These are phyloP conservation scores for California macrophylla DNA, from an alignment of 441 rosid genomes.

Conservation along the genomic window DNA sequence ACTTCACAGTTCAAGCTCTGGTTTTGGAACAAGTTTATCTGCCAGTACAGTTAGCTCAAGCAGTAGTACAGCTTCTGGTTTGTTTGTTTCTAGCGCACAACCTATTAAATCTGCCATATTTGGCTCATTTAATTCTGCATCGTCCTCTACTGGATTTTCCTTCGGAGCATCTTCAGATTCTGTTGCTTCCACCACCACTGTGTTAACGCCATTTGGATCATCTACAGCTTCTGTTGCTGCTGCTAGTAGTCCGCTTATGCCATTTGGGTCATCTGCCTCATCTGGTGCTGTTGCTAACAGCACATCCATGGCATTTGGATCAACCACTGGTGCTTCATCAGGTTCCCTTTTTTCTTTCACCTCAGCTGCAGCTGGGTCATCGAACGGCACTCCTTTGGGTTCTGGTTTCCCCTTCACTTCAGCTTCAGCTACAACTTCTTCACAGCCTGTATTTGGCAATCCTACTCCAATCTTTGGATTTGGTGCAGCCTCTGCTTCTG, in stretches of 20 bases:
- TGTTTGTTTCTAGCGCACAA: constrained; percentile 53
- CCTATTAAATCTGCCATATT: constrained; percentile 34
- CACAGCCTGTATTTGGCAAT: constrained; percentile 43
- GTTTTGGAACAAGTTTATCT: constrained; percentile 38
- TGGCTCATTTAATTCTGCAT: constrained; percentile 29
- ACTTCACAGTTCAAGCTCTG: constrained; percentile 34
- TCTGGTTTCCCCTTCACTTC: constrained; percentile 44
- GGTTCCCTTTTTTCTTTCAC: background rate
- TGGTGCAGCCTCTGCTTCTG: constrained; percentile 33
- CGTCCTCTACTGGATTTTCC: constrained; percentile 33
- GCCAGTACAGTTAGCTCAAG: constrained; percentile 33
- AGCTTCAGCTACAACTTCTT: constrained; percentile 30
- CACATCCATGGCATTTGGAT: constrained; percentile 35
- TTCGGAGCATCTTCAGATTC: constrained; percentile 47
- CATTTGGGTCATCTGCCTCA: background rate
- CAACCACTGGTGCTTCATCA: constrained; percentile 10
- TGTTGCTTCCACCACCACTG: constrained; percentile 15
- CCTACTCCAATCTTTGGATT: constrained; percentile 35
- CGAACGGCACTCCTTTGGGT: constrained; percentile 33
- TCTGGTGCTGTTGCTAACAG: constrained; percentile 9
- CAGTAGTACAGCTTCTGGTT: constrained; percentile 25
- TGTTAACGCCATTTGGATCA: background rate
- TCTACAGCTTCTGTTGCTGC: constrained; percentile 18
- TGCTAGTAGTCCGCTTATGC: constrained; percentile 22
- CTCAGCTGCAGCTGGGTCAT: background rate